A percentile compares a stretch with the other conserved stretches of the same genome.
phyloP scores from a whole-genome alignment of 805 yeast species.

The Ogataea thermomethanolica region DNA sequence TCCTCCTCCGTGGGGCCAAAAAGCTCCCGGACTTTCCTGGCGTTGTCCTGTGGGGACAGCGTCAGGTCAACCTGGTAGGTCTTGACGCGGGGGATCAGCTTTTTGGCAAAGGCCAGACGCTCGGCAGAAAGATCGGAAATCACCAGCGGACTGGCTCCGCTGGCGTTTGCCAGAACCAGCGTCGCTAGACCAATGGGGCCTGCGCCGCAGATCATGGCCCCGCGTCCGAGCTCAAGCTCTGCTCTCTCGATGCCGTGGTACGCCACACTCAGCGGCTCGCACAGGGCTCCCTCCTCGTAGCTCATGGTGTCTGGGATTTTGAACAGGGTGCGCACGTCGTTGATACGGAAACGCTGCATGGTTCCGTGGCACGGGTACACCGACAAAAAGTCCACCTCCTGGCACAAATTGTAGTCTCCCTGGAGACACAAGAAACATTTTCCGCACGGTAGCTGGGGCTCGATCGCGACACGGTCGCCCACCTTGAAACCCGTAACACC shows the following conservation, averaged over 20 bases:
- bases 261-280: constrained; percentile 54
- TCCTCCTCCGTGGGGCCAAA: constrained; percentile 36
- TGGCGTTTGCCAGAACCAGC: constrained; percentile 45
- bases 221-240: constrained; percentile 45
- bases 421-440: constrained; percentile 36
- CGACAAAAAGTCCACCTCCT: constrained; percentile 36
- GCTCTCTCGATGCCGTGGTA: constrained; percentile 49
- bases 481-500: constrained; percentile 42
- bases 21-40: constrained; percentile 33
- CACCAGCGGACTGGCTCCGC: constrained; percentile 51
- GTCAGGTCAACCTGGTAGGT: constrained; percentile 41
- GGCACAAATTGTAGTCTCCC: constrained; percentile 41
- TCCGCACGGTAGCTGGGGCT: constrained; percentile 55
- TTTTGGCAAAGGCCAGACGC: constrained; percentile 45
- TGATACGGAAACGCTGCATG: constrained; percentile 37
- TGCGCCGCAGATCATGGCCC: constrained; percentile 49
- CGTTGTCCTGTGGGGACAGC: constrained; percentile 36
- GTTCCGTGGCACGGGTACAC: constrained; percentile 38
- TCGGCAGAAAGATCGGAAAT: constrained; percentile 46
- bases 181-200: constrained; percentile 58
- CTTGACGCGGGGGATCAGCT: constrained; percentile 42
- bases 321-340: constrained; percentile 33
- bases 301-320: constrained; percentile 42
- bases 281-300: constrained; percentile 51
- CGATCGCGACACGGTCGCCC: constrained; percentile 48